Conservation (phyloP, 768 basidiomycete species). For the Gymnopilus junonius region DNA sequence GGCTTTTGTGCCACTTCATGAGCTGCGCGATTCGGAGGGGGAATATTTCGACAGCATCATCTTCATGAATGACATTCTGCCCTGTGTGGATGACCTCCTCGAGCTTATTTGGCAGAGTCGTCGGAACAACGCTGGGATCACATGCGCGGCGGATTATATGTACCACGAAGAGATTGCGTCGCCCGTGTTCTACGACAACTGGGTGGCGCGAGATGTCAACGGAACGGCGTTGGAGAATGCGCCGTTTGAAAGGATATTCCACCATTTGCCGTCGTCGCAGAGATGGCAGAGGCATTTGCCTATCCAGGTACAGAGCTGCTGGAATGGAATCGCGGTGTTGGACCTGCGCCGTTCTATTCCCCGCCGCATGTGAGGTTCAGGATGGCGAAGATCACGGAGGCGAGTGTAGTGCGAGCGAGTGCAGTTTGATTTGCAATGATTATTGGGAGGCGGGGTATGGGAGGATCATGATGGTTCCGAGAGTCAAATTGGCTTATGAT, state of each 20-base stretch:
- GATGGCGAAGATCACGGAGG: constrained; percentile 88
- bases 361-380: constrained; percentile 93
- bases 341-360: constrained; percentile 96
- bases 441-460: constrained; percentile 98
- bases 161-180: constrained; percentile 94
- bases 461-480: constrained; percentile 95
- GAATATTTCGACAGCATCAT: constrained; percentile 96
- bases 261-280: constrained; percentile 71
- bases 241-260: constrained; percentile 94
- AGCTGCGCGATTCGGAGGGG: constrained; percentile 87
- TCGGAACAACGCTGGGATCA: constrained; percentile 94
- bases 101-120: constrained; percentile 97
- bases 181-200: constrained; percentile 98
- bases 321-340: constrained; percentile 97
- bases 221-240: constrained; percentile 98
- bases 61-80: constrained; percentile 99
- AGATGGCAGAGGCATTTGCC: constrained; percentile 94
- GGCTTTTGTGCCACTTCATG: constrained; percentile 94
- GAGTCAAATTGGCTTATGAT: constrained; percentile 97
- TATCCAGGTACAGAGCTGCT: constrained; percentile 95
- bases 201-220: constrained; percentile 99
- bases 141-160: constrained; percentile 99
- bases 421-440: constrained; percentile 97
- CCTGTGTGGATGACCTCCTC: constrained; percentile 96
- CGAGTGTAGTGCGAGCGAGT: constrained; percentile 96